Conservation (phyloP, 2,329 filamentous ascomycete genomes). For the Pezicula carpinea region DNA sequence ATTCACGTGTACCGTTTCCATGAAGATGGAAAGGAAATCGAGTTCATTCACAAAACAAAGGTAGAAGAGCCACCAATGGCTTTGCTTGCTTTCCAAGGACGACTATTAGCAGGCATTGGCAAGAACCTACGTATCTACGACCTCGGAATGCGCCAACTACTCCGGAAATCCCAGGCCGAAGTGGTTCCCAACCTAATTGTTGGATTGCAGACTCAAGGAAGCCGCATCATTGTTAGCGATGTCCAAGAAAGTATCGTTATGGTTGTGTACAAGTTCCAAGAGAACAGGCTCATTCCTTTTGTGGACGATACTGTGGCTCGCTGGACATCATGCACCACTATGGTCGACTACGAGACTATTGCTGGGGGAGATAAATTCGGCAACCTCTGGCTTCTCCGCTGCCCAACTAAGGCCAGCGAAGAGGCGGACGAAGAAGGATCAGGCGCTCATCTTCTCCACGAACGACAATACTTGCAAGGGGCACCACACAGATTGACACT, state of each 20-base stretch:
- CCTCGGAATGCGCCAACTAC: constrained; percentile 83
- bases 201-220: constrained; percentile 83
- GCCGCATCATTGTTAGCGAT: constrained; percentile 86
- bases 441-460: constrained; percentile 85
- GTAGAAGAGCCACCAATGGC: constrained; percentile 85
- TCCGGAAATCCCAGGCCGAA: constrained; percentile 84
- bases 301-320: constrained; percentile 84
- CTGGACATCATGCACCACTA: constrained; percentile 85
- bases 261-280: constrained; percentile 87
- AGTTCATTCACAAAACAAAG: constrained; percentile 96
- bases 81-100: constrained; percentile 89
- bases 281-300: constrained; percentile 90
- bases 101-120: constrained; percentile 80
- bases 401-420: constrained; percentile 77
- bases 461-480: constrained; percentile 84
- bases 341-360: constrained; percentile 96
- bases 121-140: constrained; percentile 83
- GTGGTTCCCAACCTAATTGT: constrained; percentile 80
- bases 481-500: constrained; percentile 79
- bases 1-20: constrained; percentile 91
- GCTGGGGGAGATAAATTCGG: constrained; percentile 97
- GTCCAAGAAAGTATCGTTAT: constrained; percentile 89
- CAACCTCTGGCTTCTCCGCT: constrained; percentile 89
- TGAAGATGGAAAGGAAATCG: constrained; percentile 79
- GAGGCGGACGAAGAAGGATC: constrained; percentile 90